Percentiles rank a stretch among this genome's conserved stretches.
Conservation (phyloP, 1,284 basidiomycete species). For the Sanghuangporus sanghuang region DNA sequence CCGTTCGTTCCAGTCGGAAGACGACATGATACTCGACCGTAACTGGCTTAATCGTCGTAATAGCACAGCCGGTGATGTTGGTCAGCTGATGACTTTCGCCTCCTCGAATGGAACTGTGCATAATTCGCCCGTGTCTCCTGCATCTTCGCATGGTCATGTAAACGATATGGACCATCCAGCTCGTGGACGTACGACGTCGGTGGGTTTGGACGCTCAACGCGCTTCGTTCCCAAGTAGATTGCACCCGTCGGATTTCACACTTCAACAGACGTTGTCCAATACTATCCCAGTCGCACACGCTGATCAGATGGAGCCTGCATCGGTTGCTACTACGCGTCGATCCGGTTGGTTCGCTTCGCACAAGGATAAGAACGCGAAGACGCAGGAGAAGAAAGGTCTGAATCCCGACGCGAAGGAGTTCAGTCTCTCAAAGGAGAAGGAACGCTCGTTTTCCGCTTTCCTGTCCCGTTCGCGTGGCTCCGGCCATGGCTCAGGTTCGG, state of each 20-base stretch:
- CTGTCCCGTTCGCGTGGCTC: constrained; percentile 10
- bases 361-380: constrained; percentile 11
- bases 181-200: constrained; percentile 6
- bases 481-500: not conserved
- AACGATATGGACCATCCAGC: not conserved
- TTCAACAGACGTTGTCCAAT: not conserved
- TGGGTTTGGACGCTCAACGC: constrained; percentile 14
- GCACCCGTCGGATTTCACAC: not conserved
- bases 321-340: not conserved
- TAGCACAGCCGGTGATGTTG: constrained; percentile 29
- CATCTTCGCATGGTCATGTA: constrained; percentile 8
- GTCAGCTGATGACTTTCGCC: constrained; percentile 39
- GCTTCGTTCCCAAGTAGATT: constrained; percentile 7
- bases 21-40: constrained; percentile 45
- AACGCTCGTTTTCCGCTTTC: constrained; percentile 14
- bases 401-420: constrained; percentile 37
- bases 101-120: not conserved
- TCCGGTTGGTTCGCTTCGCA: constrained; percentile 16
- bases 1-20: constrained; percentile 52
- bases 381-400: constrained; percentile 22
- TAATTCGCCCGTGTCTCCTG: constrained; percentile 4
- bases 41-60: constrained; percentile 34
- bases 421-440: constrained; percentile 20
- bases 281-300: not conserved
- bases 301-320: not conserved